Evolutionary conservation across 2,329 filamentous ascomycete species (phyloP).

Genomic region (Aspergillus sp.): DNA sequence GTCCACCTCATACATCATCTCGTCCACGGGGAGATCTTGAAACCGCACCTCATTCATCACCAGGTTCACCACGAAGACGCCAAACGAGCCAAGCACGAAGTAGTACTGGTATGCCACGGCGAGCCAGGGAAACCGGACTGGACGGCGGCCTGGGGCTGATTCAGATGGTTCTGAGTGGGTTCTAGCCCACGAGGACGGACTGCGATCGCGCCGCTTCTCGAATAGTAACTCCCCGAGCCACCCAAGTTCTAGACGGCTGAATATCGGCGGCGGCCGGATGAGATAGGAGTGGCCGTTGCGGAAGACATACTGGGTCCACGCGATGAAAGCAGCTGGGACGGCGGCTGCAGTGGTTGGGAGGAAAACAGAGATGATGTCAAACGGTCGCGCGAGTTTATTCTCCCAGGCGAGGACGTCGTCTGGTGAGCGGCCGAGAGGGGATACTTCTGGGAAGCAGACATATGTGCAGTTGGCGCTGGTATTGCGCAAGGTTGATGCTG

Average conservation of each 20-base stretch:
- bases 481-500: background rate
- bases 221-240: background rate
- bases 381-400: background rate
- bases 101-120: background rate
- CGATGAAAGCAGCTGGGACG: background rate
- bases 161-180: background rate
- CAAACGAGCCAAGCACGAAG: background rate
- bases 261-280: background rate
- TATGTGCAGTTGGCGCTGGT: background rate
- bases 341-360: background rate
- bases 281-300: background rate
- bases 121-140: background rate
- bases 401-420: background rate
- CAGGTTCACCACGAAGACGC: background rate
- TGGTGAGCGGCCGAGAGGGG: background rate
- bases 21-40: background rate
- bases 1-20: constrained; percentile 2
- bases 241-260: background rate
- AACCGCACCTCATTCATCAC: constrained; percentile 3
- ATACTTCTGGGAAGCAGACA: background rate
- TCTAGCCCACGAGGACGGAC: background rate
- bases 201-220: background rate
- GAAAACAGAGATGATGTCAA: background rate
- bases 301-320: background rate
- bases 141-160: background rate